These are phyloP conservation scores for Pyrenochaeta sp. DNA, from an alignment of 2,329 filamentous ascomycete genomes.

Conservation along the genomic window DNA sequence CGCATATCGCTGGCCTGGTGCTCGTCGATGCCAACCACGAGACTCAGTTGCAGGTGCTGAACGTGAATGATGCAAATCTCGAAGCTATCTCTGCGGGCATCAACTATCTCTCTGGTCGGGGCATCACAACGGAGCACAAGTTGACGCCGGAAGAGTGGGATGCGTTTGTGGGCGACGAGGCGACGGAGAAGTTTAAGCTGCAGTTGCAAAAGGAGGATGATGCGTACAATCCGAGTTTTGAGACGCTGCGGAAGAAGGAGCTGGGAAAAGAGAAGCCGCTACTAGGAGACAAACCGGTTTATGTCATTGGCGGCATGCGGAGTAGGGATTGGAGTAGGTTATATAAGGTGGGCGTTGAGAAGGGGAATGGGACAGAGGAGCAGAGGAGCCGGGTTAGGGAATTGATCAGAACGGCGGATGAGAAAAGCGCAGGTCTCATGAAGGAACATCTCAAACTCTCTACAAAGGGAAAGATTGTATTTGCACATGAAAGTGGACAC, in stretches of 20 bases:
- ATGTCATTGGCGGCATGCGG: conserved; percentile 34
- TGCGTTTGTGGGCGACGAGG: conserved; percentile 19
- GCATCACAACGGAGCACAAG: conserved; percentile 22
- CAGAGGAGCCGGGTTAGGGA: conserved; percentile 37
- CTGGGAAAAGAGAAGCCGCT: conserved; percentile 25
- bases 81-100: conserved; percentile 10
- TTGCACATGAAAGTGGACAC: conserved; percentile 47
- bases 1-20: conserved; percentile 27
- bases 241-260: conserved; percentile 38
- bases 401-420: conserved; percentile 36
- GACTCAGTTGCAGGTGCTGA: conserved; percentile 16
- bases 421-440: conserved; percentile 40
- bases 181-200: conserved; percentile 20
- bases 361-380: conserved; percentile 46
- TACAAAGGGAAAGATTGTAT: conserved; percentile 16
- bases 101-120: conserved; percentile 15
- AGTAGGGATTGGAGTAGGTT: conserved; percentile 32
- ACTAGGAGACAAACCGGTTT: conserved; percentile 27
- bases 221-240: conserved; percentile 31
- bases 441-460: conserved; percentile 39
- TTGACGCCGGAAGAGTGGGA: conserved; percentile 27
- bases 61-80: conserved; percentile 21
- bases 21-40: conserved; percentile 31
- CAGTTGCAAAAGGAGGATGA: conserved; percentile 19
- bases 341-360: conserved; percentile 43